These are phyloP conservation scores for Lodderomyces pseudojiufengensis DNA, from an alignment of 1,139 yeast genomes.

Conservation along the genomic window DNA sequence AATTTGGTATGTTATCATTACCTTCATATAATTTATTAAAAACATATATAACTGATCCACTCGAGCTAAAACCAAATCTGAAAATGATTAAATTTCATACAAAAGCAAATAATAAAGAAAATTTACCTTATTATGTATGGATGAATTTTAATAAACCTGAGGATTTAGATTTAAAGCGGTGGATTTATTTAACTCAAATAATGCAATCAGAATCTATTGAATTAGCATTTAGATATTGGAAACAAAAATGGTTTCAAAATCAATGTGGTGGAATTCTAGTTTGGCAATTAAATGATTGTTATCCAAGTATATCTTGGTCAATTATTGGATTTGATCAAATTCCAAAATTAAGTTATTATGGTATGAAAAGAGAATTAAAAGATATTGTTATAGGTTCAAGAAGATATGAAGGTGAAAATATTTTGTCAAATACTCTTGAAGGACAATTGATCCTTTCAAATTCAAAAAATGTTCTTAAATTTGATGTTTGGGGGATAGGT, in stretches of 20 bases:
- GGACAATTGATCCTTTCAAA: neutral
- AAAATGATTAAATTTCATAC: constrained; percentile 32
- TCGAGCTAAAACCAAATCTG: constrained; percentile 34
- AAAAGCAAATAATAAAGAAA: constrained; percentile 43
- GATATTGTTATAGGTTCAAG: constrained; percentile 34
- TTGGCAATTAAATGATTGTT: constrained; percentile 52
- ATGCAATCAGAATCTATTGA: constrained; percentile 50
- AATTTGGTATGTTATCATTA: constrained; percentile 46
- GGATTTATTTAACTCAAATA: constrained; percentile 48
- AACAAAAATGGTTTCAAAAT: constrained; percentile 41
- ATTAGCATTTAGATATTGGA: constrained; percentile 45
- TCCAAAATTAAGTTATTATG: constrained; percentile 44
- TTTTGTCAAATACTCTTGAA: constrained; percentile 3
- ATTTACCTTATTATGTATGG: constrained; percentile 42
- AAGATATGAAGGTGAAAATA: constrained; percentile 21
- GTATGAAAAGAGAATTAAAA: constrained; percentile 42
- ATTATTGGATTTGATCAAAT: constrained; percentile 35
- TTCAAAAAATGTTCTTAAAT: constrained; percentile 5
- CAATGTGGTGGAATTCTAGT: constrained; percentile 42
- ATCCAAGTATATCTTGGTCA: constrained; percentile 51
- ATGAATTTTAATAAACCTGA: constrained; percentile 34
- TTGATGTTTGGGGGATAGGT: constrained; percentile 42
- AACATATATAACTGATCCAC: constrained; percentile 27
- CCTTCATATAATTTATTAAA: constrained; percentile 29
- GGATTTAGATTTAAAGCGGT: constrained; percentile 30